These are phyloP conservation scores for Cladosporium halotolerans DNA, from an alignment of 2,329 filamentous ascomycete species.

Conservation along the genomic window DNA sequence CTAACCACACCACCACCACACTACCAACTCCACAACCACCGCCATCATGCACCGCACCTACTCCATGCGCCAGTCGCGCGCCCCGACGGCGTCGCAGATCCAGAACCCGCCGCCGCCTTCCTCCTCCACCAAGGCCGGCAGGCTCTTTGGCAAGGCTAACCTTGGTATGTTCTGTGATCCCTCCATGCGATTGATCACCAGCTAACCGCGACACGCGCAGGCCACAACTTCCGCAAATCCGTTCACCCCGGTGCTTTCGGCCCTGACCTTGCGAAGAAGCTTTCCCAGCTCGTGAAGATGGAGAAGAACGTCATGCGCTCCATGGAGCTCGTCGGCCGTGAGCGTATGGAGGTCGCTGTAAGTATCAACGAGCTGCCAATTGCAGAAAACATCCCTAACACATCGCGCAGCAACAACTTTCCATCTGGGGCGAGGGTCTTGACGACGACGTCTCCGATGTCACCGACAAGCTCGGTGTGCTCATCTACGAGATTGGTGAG, in stretches of 20 bases:
- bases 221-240: constrained; percentile 66
- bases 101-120: constrained; percentile 90
- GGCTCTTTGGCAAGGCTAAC: constrained; percentile 79
- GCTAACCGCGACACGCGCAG: constrained; percentile 34
- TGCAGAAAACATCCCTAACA: not conserved
- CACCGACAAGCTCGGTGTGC: constrained; percentile 94
- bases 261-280: constrained; percentile 92
- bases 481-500: constrained; percentile 97
- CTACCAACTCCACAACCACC: constrained; percentile 14
- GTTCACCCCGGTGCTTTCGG: constrained; percentile 66
- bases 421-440: constrained; percentile 90
- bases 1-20: not conserved
- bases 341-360: constrained; percentile 98
- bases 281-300: constrained; percentile 98
- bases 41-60: constrained; percentile 90
- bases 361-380: constrained; percentile 33
- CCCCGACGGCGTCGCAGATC: constrained; percentile 84
- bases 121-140: constrained; percentile 83
- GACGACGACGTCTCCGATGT: constrained; percentile 98
- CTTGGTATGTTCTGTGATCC: constrained; percentile 58
- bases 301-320: constrained; percentile 99
- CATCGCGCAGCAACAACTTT: constrained; percentile 79
- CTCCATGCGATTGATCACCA: not conserved
- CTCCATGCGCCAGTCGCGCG: constrained; percentile 95
- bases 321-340: constrained; percentile 87